phyloP scores from a whole-genome alignment of 495 filamentous ascomycete genomes.

The Podospora didyma region DNA sequence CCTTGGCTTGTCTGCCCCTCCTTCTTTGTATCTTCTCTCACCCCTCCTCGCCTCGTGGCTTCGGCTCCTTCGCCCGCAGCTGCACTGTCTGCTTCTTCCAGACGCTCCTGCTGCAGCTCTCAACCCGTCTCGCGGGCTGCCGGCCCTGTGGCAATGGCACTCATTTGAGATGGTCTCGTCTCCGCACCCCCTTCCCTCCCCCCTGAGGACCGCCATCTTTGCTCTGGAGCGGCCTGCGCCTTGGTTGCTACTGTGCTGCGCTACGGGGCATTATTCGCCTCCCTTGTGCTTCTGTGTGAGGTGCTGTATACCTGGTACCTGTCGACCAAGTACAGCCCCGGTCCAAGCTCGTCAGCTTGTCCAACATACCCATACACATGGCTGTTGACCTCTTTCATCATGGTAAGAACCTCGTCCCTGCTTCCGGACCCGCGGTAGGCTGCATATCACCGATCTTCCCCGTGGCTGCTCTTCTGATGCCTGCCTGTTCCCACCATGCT shows the following conservation, averaged over 20 bases:
- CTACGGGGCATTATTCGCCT: constrained; percentile 7
- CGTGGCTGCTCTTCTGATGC: constrained; percentile 12
- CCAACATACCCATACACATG: constrained; percentile 27
- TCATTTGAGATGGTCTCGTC: constrained; percentile 31
- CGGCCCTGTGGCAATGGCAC: constrained; percentile 25
- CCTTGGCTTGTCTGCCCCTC: background rate
- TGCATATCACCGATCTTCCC: constrained; percentile 29
- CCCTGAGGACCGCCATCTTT: constrained; percentile 26
- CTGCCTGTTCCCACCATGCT: constrained; percentile 11
- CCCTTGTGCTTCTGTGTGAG: constrained; percentile 11
- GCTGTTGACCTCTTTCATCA: constrained; percentile 20
- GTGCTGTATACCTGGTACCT: constrained; percentile 20
- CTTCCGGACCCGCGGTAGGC: constrained; percentile 22
- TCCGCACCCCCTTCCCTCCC: constrained; percentile 29
- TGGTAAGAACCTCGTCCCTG: constrained; percentile 40
- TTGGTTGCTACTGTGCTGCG: constrained; percentile 13
- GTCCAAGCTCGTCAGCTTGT: constrained; percentile 28
- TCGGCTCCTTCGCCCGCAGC: constrained; percentile 19
- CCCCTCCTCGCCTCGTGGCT: constrained; percentile 24
- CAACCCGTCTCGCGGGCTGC: constrained; percentile 13
- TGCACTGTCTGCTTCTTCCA: constrained; percentile 34
- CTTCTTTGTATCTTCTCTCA: constrained; percentile 9
- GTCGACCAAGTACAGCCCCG: constrained; percentile 21
- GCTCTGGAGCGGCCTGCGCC: constrained; percentile 12
- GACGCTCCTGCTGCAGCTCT: constrained; percentile 23